Evolutionary conservation across 1,284 basidiomycete species (phyloP), one percentile per base, ranked within the genome.

Genomic region (Sanghuangporus baumii): DNA sequence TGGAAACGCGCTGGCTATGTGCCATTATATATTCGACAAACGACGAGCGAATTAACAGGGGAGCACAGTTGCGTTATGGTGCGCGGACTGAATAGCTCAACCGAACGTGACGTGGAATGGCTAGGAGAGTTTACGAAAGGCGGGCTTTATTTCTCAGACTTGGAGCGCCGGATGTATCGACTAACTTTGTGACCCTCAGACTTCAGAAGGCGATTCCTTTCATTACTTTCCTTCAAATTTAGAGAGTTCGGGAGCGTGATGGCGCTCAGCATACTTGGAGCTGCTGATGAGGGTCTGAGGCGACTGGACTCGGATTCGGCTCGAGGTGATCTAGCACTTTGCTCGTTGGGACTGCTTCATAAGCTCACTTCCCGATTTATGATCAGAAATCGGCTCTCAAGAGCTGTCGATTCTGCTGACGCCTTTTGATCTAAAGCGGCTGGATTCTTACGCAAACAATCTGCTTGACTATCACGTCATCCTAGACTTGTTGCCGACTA

Each of bases 21-120:
- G 0, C 97, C 97, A 0, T 79, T 99, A 18, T 99, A 98, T 72
- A 77, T 98, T 26, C 88, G 96, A 47, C 97, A 99, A 74, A 96
- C 94, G 23, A 83, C 89, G 67, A 98, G 95, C 73, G 94, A 97
- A 68, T 80, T 98, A 38, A 99, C 97, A 0, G 97, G 97, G 57
- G 97, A 99, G 75, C 93, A 98, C 73, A 93, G 94, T 0, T 96
- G 94, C 68, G 88, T 98, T 40, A 98, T 99, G 93, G 84, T 89
- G 0, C 81, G 89, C 7, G 87, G 88, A 0, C 76, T 98, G 64
- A 89, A 91, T 68, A 88, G 85, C 58, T 84, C 93, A 5, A 72
- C 77, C 1, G 81, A 82, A 6, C 72, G 74, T 37, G 83, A 89
- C 67, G 73, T 87, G 51, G 86, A 87, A 48, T 99, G 97, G 96